Base-by-base conservation (phyloP, 352 stramenopile species). In the Lagenidium sp. region DNA sequence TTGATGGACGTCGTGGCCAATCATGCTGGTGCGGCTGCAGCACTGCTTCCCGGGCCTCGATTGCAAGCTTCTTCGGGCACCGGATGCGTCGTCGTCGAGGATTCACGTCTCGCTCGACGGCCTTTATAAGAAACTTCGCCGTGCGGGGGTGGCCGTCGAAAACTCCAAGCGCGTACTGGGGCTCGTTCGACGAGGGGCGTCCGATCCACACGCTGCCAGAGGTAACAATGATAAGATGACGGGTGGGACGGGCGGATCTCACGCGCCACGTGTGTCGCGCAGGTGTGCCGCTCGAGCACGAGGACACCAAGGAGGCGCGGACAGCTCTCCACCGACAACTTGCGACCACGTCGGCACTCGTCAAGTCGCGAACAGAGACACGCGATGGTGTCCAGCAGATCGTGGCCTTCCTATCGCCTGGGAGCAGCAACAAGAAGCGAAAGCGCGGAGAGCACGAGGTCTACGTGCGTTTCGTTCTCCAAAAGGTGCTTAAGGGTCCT, bases 361-460 rank as follows among this genome's bases (percentile, higher is more conserved):
- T 89, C 41, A 79, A 74, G 44, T 85, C 76, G 6, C 73, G 75
- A 36, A 86, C 79, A 0, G 67, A 85, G 37, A 64, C 34, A n/a
- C 60, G 58, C 6, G 41, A 51, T 30, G 60, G 61, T n/a, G 32
- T 60, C 2, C 62, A 82, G 54, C 60, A 47, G 31, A 44, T 88
- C 15, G 54, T 85, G 30, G 79, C 74, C 6, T 60, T 65, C 23
- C 85, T 92, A 26, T 68, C 73, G 16, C 59, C 69, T 10, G 70
- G 81, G 30, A 81, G 44, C 43, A 60, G 44, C 34, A n/a, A n/a
- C n/a, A 83, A 85, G 38, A 85, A 85, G 41, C 76, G 79, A 20
- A 92, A 92, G 50, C 79, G 71, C 24, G 61, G 35, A 4, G 51
- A 87, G 13, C 63, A 59, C 0, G 55, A 57, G n/a, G 48, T 45